Base-by-base conservation (phyloP, 306 rosid genomes). In the Lathyrus tuberosus region DNA sequence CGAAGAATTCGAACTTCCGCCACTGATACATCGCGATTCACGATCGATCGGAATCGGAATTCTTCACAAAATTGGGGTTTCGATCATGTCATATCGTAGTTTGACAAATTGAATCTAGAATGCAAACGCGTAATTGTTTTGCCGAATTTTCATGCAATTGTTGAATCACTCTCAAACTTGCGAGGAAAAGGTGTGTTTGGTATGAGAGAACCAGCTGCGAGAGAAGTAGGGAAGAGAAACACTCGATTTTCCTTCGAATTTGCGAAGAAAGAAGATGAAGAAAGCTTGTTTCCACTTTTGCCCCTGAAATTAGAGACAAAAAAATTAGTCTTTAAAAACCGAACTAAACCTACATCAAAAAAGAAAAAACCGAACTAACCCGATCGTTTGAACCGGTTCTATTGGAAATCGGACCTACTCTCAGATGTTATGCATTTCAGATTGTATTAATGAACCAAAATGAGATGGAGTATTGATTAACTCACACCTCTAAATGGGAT, bases 1-100 rank as follows among this genome's bases (percentile, higher is more conserved):
- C 99, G 54, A 94, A 94, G 74, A 94, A 94, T 74, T 91, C 97
- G 85, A 94, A 94, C 84, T 94, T 94, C 79, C 99, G 72, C 99
- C 96, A 91, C 83, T 94, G 99, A 77, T 94, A 94, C 99, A 94
- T 75, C 51, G 4, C 37, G 22, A 59, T 86, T 47, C 31, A 8
- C 24, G 22, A 46, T 86, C 58, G 62, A 75, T 69, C 20, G 54
- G 64, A 46, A 35, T 47, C 69, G 35, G 66, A 43, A 62, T 69
- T 41, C 13, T 44, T 14, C 18, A 44, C 51, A 5, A 44, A 44
- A 44, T 14, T 44, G 17, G 51, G 18, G 20, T 5, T 6, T 46
- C 52, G 52, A n/a, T n/a, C 20, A 46, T 46, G 3, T 44, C 9
- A 44, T 44, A 14, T 12, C 15, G 3, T 13, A 43, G 7, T 43